Evolutionary conservation across 371 early-diverging fungal species (phyloP), one percentile per base, ranked within the genome.

Genomic region (Haplosporangium sp.): DNA sequence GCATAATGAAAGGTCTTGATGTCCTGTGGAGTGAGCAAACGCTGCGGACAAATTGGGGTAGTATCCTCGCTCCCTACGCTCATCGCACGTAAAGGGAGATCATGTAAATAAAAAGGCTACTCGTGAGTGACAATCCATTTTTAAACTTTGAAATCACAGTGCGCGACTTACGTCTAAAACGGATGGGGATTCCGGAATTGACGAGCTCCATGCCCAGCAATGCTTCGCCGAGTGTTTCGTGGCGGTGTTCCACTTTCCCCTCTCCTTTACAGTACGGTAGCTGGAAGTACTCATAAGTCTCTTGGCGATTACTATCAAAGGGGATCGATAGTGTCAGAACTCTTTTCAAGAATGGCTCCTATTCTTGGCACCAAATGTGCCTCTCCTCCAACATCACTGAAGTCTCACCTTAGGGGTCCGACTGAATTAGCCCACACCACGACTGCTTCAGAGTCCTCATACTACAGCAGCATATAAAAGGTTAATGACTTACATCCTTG

Each of bases 191-290:
- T 36, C 94, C 95, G 16, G 91, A 86, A 64, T 90, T 89, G 59
- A 87, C 86, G 12, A 93, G 85, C 55, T 92, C 91, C 84, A 93
- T 88, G 52, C 95, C 95, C 57, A 91, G 82, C 42, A 95, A 81
- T 0, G 94, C 94, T 77, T 95, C 95, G 40, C 93, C 94, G 29
- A 95, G 79, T 11, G 92, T 89, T 69, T 94, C 94, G 75, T 94
- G 94, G 69, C 91, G 90, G 56, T 90, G 89, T 42, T 89, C 80
- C 20, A 91, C 77, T 18, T 83, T 67, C 36, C 85, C 84, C 6
- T 77, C 70, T 3, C 92, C 93, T 48, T 81, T 80, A 59, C 95
- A 95, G 70, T 87, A 95, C 8, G 95, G 95, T 29, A 95, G 80
- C 57, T 90, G 88, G 52, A 85, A 89, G 73, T 89, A 93, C 13